Evolutionary conservation across 305 asterid genomes (phyloP).

Genomic region (Striga hermonthica): DNA sequence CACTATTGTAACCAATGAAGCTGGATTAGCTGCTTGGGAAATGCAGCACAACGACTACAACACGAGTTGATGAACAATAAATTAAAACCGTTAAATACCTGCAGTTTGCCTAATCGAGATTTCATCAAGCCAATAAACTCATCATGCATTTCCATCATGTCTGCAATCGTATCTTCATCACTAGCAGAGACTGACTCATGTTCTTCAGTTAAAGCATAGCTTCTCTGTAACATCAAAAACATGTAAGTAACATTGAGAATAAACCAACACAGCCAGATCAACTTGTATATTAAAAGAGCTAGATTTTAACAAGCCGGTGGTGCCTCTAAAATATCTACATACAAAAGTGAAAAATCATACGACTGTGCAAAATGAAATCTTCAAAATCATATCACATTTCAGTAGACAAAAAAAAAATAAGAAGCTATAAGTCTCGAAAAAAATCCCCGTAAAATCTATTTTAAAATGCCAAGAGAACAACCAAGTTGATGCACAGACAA

Average conservation of each 20-base stretch:
- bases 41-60: constrained; percentile 23
- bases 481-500: constrained; percentile 11
- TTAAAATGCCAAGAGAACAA: constrained; percentile 1
- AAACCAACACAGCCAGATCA: constrained; percentile 23
- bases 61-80: constrained; percentile 16
- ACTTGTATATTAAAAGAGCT: constrained; percentile 16
- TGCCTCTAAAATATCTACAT: neutral
- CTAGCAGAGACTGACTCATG: constrained; percentile 63
- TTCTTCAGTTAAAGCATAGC: constrained; percentile 47
- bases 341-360: neutral
- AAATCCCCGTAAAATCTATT: constrained; percentile 18
- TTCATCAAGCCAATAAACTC: constrained; percentile 83
- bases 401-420: neutral
- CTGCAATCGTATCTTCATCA: constrained; percentile 78
- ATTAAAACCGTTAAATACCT: constrained; percentile 46
- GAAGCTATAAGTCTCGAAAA: constrained; percentile 10
- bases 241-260: constrained; percentile 18
- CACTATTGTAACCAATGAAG: neutral
- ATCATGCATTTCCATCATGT: constrained; percentile 72
- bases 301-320: constrained; percentile 25
- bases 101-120: constrained; percentile 78
- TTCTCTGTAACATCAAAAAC: constrained; percentile 46
- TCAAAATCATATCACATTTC: constrained; percentile 8
- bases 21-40: neutral
- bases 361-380: constrained; percentile 17